These are phyloP conservation scores for Hexamita inflata DNA, from an alignment of 208 protist species.

Conservation along the genomic window DNA sequence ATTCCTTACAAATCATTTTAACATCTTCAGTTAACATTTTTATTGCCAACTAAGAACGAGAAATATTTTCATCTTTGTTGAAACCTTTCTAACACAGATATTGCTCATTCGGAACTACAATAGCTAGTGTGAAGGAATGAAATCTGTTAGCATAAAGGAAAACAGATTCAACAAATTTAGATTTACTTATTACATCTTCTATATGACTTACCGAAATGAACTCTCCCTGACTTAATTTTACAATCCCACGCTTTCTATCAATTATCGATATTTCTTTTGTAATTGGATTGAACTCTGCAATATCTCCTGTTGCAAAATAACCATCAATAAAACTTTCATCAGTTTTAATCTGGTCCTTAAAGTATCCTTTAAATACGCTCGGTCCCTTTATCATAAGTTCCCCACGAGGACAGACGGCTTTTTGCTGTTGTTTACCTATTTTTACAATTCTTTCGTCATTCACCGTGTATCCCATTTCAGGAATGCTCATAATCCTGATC, in stretches of 20 bases:
- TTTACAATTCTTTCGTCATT: too few species aligned
- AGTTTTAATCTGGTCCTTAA: slow-evolving; percentile 18
- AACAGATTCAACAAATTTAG: background rate
- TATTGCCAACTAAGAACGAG: background rate
- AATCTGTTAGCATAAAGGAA: slow-evolving; percentile 23
- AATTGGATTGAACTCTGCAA: background rate
- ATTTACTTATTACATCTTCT: slow-evolving; percentile 16
- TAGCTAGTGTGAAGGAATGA: slow-evolving; percentile 1
- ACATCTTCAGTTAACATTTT: background rate
- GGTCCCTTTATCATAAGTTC: slow-evolving; percentile 38
- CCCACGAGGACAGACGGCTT: slow-evolving; percentile 7
- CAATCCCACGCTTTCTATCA: slow-evolving; percentile 33
- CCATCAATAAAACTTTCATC: slow-evolving; percentile 4
- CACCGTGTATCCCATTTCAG: background rate
- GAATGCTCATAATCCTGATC: background rate
- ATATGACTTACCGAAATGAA: slow-evolving; percentile 23
- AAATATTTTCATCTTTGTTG: background rate
- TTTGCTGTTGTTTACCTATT: too few species aligned
- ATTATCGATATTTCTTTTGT: background rate
- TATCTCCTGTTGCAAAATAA: slow-evolving; percentile 16
- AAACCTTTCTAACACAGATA: background rate
- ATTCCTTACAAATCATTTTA: background rate
- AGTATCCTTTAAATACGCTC: slow-evolving; percentile 42
- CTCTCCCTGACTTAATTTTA: slow-evolving; percentile 40
- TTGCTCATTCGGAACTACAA: slow-evolving; percentile 10